Evolutionary conservation across 257 asterid species (phyloP).

Genomic region (Nicotiana benthamiana): DNA sequence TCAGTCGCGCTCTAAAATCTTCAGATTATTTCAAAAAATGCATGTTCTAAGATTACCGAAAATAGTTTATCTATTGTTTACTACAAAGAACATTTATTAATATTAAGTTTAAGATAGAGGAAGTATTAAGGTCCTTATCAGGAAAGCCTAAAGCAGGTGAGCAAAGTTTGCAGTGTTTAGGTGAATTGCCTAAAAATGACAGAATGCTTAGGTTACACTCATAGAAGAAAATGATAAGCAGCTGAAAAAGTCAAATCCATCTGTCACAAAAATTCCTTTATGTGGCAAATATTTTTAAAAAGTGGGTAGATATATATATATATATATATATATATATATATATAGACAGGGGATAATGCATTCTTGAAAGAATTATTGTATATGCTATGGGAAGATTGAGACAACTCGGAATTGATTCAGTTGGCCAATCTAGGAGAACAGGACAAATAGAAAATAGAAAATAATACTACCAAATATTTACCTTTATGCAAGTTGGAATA

Average conservation of each 20-base stretch:
- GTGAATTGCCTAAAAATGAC: constrained; percentile 23
- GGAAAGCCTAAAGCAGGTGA: constrained; percentile 3
- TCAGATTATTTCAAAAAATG: no score
- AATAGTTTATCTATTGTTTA: no score
- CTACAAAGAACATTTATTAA: no score
- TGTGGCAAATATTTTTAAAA: neutral
- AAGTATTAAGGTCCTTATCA: constrained; percentile 18
- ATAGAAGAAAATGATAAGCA: constrained; percentile 16
- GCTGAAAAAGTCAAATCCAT: constrained; percentile 11
- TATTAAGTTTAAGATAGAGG: neutral
- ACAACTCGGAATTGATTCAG: constrained; percentile 15
- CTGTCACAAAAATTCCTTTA: constrained; percentile 11
- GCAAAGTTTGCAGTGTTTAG: constrained; percentile 20
- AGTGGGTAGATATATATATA: neutral
- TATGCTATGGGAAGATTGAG: neutral
- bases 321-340: no score
- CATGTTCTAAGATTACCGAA: neutral
- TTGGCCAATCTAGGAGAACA: neutral
- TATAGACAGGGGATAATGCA: constrained; percentile 1
- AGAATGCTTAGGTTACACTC: constrained; percentile 5
- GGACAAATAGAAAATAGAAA: constrained; percentile 12
- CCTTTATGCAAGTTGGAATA: constrained; percentile 1
- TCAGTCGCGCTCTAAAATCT: no score
- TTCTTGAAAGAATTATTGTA: constrained; percentile 6
- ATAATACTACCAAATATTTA: constrained; percentile 1